Base-by-base conservation (phyloP, 2,329 filamentous ascomycete species). In the Phoma sp. region DNA sequence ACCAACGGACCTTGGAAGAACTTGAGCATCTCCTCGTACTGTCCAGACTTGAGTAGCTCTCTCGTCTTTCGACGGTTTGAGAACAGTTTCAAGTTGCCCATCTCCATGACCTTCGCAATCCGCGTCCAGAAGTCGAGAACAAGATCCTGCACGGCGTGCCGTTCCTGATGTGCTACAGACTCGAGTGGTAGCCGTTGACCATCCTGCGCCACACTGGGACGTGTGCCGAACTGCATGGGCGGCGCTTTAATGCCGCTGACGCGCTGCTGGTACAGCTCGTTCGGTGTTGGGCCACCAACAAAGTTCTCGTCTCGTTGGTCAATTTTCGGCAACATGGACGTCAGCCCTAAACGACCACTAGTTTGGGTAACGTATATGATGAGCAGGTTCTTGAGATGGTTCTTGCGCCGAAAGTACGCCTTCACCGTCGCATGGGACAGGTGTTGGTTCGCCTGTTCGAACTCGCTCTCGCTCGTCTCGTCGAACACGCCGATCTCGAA, bases 401-500 rank as follows among this genome's bases (percentile, higher is more conserved):
- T 84, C 34, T 90, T 90, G 37, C 93, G 85, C 50, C 91, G 85
- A 25, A 91, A 87, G 65, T 93, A 93, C 0, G 83, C 81, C 64
- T 90, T 87, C 53, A 96, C 90, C 54, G 92, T 87, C 6, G 76
- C 76, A 12, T 76, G 75, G 2, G 63, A 76, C 54, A 71, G 73
- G 61, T 62, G 71, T 56, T 61, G 69, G 57, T 76, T 76, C 4
- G 71, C 74, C 45, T 75, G 65, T 39, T 74, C 68, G 46, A 85
- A 79, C 53, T 82, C 83, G 49, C 88, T 75, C 65, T 93, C 90
- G 53, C 90, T 91, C 60, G 93, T 91, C 53, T 93, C 87, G 63
- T 98, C 95, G 65, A 98, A 99, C 2, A 99, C 92, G 10, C 95
- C 95, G 26, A 99, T 85, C 74, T 99, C 95, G 63, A 96, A 96